phyloP scores from a whole-genome alignment of 2,329 filamentous ascomycete species.

The Ustulina deusta region DNA sequence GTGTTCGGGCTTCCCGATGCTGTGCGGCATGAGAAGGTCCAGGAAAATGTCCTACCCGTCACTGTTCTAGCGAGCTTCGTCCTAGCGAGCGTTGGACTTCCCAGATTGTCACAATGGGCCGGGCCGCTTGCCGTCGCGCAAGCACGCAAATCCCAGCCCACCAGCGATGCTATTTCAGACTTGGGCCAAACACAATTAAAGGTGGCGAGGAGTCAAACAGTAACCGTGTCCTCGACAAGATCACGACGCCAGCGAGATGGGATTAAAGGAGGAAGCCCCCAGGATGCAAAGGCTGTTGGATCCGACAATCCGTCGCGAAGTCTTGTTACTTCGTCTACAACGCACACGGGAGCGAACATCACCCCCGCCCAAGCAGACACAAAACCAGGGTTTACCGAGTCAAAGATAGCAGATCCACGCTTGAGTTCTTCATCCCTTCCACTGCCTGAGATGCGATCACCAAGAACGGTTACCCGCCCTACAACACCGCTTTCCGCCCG shows the following conservation, averaged over 20 bases:
- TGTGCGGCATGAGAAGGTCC: slow-evolving; percentile 78
- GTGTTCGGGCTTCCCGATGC: slow-evolving; percentile 83
- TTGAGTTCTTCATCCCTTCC: slow-evolving; percentile 77
- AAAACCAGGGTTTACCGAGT: slow-evolving; percentile 64
- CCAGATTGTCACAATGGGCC: slow-evolving; percentile 80
- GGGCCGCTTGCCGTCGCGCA: slow-evolving; percentile 85
- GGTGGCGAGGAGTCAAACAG: slow-evolving; percentile 76
- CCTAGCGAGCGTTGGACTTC: slow-evolving; percentile 79
- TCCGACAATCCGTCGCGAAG: slow-evolving; percentile 38
- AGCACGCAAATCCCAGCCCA: slow-evolving; percentile 77
- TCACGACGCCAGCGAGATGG: slow-evolving; percentile 62
- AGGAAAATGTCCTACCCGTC: slow-evolving; percentile 83
- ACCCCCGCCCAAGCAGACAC: slow-evolving; percentile 43
- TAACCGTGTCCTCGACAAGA: slow-evolving; percentile 63
- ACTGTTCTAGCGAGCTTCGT: slow-evolving; percentile 85
- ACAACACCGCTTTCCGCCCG: slow-evolving; percentile 69
- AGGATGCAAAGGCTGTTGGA: slow-evolving; percentile 50
- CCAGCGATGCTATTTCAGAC: slow-evolving; percentile 72
- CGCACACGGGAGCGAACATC: slow-evolving; percentile 31
- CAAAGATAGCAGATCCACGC: slow-evolving; percentile 68
- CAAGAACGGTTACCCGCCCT: slow-evolving; percentile 64
- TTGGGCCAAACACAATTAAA: slow-evolving; percentile 59
- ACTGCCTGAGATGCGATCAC: slow-evolving; percentile 70
- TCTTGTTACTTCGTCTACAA: slow-evolving; percentile 26
- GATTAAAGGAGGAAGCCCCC: slow-evolving; percentile 60